These are phyloP conservation scores for Phylloporus sp. DNA, from an alignment of 768 basidiomycete genomes.

Conservation along the genomic window DNA sequence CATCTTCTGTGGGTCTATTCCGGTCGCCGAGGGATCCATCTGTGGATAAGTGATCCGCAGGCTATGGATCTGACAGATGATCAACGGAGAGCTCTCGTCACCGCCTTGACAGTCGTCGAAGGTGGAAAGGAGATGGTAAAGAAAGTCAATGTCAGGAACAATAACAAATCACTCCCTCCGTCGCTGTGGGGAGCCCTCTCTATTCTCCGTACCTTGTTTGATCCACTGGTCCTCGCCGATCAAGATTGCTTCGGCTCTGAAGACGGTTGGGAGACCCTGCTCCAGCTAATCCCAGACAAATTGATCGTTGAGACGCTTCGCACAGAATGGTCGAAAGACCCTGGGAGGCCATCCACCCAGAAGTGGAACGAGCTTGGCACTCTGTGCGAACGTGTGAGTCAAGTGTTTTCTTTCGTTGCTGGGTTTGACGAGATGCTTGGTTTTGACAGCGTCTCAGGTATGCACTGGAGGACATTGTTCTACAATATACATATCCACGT, in stretches of 20 bases:
- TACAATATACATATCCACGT: constrained; percentile 94
- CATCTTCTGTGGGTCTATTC: constrained; percentile 98
- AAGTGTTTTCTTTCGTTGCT: background rate
- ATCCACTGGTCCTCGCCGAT: constrained; percentile 64
- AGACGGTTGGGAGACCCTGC: constrained; percentile 67
- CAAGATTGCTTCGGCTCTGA: constrained; percentile 77
- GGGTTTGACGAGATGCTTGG: background rate
- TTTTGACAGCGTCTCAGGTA: constrained; percentile 30
- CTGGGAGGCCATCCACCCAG: constrained; percentile 50
- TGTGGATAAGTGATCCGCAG: constrained; percentile 90
- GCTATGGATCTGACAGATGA: constrained; percentile 91
- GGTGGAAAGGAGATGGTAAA: constrained; percentile 78
- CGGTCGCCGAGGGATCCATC: constrained; percentile 95
- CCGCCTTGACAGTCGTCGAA: constrained; percentile 78
- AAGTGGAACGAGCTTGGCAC: constrained; percentile 71
- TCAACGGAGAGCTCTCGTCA: constrained; percentile 81
- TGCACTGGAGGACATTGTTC: constrained; percentile 79
- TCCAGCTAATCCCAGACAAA: constrained; percentile 69
- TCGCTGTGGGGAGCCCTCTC: constrained; percentile 54
- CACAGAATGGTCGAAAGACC: constrained; percentile 53
- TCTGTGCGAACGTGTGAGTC: constrained; percentile 31
- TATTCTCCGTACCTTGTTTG: constrained; percentile 53
- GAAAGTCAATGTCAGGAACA: constrained; percentile 66
- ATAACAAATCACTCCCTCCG: constrained; percentile 57
- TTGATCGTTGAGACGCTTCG: constrained; percentile 45